Evolutionary conservation across 495 filamentous ascomycete genomes (phyloP), one percentile per base, ranked within the genome.

Genomic region (Sabuloglossum arenarium): DNA sequence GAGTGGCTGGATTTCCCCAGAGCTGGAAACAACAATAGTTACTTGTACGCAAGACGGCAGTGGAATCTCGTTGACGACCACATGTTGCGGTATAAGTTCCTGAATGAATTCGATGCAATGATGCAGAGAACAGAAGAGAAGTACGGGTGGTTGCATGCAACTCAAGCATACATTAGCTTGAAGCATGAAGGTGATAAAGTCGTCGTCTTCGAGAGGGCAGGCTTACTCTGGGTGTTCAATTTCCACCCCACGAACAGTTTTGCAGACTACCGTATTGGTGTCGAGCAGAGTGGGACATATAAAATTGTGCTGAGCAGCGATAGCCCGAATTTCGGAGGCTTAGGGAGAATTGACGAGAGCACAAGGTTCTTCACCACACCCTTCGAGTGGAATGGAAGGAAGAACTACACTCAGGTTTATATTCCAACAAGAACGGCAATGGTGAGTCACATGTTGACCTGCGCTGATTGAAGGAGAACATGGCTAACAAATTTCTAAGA

Each of bases 1-100:
- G 91, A 98, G 72, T 98, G 91, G 91, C 86, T 98, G 56, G 91
- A 98, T 67, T 98, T 98, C 70, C 91, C 91, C 11, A 84, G 91
- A 30, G 88, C 77, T 59, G 91, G 93, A 49, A 98, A 98, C 74
- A 70, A 83, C 63, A 96, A 97, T 68, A 89, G 84, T 59, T 98
- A 86, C 79, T 91, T 88, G 81, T 98, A 97, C 67, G 91, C 91
- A 1, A 81, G 91, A 2, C 85, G 91, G 50, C 91, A 95, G 68
- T 82, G 94, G 59, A 96, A 98, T 67, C 78, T 98, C 5, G 81
- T 87, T 0, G 87, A 94, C 55, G 91, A 98, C 69, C 57, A 69
- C 8, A 75, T 91, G 3, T 78, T 97, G 46, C 84, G 91, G 1
- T 98, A 98, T 71, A 76, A 79, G 59, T 93, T 84, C 71, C 81